These are phyloP conservation scores for Neofusicoccum laricinum DNA, from an alignment of 2,329 filamentous ascomycete species.

Conservation along the genomic window DNA sequence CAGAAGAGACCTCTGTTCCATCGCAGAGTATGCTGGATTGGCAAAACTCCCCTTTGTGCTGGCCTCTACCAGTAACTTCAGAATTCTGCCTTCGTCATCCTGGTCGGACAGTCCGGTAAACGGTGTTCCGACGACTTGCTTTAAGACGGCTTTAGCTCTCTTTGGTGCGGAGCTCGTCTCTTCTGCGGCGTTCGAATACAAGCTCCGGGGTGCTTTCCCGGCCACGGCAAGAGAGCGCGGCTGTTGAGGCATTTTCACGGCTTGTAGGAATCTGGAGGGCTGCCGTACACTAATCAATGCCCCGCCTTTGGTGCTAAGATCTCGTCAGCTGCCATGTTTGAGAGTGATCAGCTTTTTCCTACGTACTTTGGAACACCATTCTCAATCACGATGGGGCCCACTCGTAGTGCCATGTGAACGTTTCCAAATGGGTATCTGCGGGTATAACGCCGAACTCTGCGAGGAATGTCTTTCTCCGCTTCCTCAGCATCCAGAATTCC, in stretches of 20 bases:
- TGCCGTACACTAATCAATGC: not conserved
- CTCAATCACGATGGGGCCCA: conserved; percentile 42
- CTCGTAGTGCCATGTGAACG: conserved; percentile 41
- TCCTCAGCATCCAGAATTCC: conserved; percentile 18
- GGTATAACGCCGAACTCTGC: conserved; percentile 28
- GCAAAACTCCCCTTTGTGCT: conserved; percentile 10
- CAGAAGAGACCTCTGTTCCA: not conserved
- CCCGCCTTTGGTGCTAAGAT: not conserved
- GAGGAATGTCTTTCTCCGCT: conserved; percentile 27
- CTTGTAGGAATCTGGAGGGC: not conserved
- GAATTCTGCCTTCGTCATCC: conserved; percentile 26
- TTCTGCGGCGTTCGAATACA: not conserved
- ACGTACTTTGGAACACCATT: conserved; percentile 38
- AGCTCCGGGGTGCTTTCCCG: not conserved
- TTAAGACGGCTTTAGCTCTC: conserved; percentile 40
- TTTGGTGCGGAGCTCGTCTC: conserved; percentile 2
- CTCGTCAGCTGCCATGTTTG: not conserved
- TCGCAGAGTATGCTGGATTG: not conserved
- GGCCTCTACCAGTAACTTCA: conserved; percentile 27
- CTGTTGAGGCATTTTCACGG: not conserved
- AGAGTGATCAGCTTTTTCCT: not conserved
- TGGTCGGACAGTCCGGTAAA: conserved; percentile 31
- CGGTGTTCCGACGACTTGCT: conserved; percentile 39
- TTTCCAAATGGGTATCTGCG: conserved; percentile 39
- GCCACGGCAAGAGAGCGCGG: not conserved